Base-by-base conservation (phyloP, 202 grass and related monocot species). In the Saccharum hybrid region DNA sequence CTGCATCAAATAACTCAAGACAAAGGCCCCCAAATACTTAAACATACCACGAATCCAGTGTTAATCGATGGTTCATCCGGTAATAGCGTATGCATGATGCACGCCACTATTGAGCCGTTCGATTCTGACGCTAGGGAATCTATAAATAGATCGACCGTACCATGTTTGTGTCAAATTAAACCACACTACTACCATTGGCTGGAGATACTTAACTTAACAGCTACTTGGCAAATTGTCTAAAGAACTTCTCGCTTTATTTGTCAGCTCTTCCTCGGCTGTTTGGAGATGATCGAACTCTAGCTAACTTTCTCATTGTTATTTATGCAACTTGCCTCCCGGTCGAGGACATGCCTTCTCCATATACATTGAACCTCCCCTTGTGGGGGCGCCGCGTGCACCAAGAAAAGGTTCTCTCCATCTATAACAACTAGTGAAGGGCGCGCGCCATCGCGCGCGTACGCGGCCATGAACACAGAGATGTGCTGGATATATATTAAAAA, bases 311-410 rank as follows among this genome's bases (percentile, higher is more conserved):
- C 13, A 40, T 72, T 63, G 31, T 63, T 79, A 51, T 78, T 78
- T 30, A 28, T 39, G 66, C 75, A 79, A 85, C 57, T 85, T 85
- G 83, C 30, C 54, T 49, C 54, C 75, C 40, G 3, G 37, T 71
- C 66, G 67, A n/a, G n/a, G n/a, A 23, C 30, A 79, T 72, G 45
- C 56, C 61, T 79, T 72, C 71, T 67, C 75, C 83, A 72, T 51
- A 64, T 85, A 40, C 83, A 72, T 16, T 79, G 83, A 78, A 85
- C 75, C 54, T 64, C 40, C 0, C 28, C 63, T 28, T 79, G 83
- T 85, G 83, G 75, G 74, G 83, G 83, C 66, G 75, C 83, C 66
- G 75, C 66, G 16, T 79, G 75, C 74, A 85, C 83, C 75, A 71
- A 85, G 40, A 63, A 85, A 70, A 60, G 11, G 11, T 6, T 75